Base-by-base conservation (phyloP, 352 stramenopile genomes). In the Phytophthora pini region DNA sequence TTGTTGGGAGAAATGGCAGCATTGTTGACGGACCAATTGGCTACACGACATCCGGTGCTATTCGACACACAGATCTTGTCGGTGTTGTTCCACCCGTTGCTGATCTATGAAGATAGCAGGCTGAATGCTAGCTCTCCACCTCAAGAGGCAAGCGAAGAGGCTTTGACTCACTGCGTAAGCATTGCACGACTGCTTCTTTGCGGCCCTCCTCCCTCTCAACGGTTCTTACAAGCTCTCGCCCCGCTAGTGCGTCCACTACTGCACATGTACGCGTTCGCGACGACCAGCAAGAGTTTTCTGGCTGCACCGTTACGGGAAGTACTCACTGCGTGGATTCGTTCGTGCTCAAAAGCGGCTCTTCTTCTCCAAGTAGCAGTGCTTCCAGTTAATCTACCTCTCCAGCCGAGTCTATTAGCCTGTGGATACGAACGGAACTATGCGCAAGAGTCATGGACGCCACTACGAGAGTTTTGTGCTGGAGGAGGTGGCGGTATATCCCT, bases 221-320 rank as follows among this genome's bases (percentile, higher is more conserved):
- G 58, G 3, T 69, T 92, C 9, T 57, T 92, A n/a, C 55, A 64
- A 26, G 74, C 72, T 4, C 53, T 92, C 2, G 69, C 71, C 2
- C 77, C 79, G 5, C 20, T 92, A 15, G 50, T 91, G 36, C 80
- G 85, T 24, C 84, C 87, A 12, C 61, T 94, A 8, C 47, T 92
- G n/a, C 82, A 92, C 38, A 72, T 94, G 48, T 88, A 89, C 47
- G 79, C 70, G 12, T 95, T 95, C 49, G 84, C 84, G 4, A 36
- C 57, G 12, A 56, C 34, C 7, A 93, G 85, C 68, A 95, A 92
- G 52, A 92, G 79, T 54, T 82, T 82, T 45, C 64, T 91, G 43
- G 39, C 38, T 10, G 38, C 56, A 34, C 65, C 70, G 15, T 56
- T 78, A 8, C 65, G 66, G 49, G 47, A 36, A 9, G 32, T 41